phyloP scores from a whole-genome alignment of 2,329 filamentous ascomycete genomes.

The Plectosphaerella plurivora region DNA sequence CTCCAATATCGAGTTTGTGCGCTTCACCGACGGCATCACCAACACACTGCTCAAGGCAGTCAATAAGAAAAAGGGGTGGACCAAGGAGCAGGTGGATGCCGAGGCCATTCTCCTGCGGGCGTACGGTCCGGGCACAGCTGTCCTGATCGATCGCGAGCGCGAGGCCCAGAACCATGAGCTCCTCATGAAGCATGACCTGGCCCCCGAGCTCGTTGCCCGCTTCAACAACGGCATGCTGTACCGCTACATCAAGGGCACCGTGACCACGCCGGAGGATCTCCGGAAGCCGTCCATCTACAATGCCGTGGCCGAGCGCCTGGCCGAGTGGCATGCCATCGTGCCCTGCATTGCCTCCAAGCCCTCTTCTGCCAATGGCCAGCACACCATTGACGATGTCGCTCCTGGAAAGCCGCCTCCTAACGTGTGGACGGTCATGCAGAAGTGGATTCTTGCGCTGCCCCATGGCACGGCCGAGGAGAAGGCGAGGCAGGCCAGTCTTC shows the following conservation, averaged over 20 bases:
- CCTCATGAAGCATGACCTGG: slow-evolving; percentile 76
- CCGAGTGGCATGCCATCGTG: slow-evolving; percentile 83
- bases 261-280: slow-evolving; percentile 77
- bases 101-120: slow-evolving; percentile 87
- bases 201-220: slow-evolving; percentile 80
- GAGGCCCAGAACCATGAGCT: slow-evolving; percentile 77
- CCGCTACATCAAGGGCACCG: slow-evolving; percentile 77
- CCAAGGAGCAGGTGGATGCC: slow-evolving; percentile 72
- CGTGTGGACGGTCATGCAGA: slow-evolving; percentile 92
- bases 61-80: slow-evolving; percentile 62
- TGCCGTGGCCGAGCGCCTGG: slow-evolving; percentile 78
- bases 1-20: slow-evolving; percentile 75
- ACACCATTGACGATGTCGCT: slow-evolving; percentile 45
- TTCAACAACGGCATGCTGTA: slow-evolving; percentile 97
- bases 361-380: slow-evolving; percentile 22
- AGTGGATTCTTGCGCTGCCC: slow-evolving; percentile 88
- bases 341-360: slow-evolving; percentile 45
- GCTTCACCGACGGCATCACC: slow-evolving; percentile 97
- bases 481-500: slow-evolving; percentile 62
- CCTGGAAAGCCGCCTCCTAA: slow-evolving; percentile 74
- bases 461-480: slow-evolving; percentile 65
- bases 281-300: slow-evolving; percentile 70
- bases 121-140: slow-evolving; percentile 89
- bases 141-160: slow-evolving; percentile 93
- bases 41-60: slow-evolving; percentile 85